Base-by-base conservation (phyloP, 441 rosid genomes). In the Eutrema salsugineum region DNA sequence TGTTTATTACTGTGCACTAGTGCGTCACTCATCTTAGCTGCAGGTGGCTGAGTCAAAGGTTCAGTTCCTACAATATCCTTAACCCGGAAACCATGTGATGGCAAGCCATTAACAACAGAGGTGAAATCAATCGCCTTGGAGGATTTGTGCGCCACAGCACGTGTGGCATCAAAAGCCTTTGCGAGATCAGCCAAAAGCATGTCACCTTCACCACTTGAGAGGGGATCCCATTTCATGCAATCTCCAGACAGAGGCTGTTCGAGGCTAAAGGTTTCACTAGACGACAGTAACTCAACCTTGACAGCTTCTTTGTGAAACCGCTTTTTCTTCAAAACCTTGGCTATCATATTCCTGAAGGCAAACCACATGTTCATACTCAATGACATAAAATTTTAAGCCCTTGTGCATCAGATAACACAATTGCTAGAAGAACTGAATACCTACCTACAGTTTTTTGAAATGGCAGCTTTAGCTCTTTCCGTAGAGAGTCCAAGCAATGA, bases 201-300 rank as follows among this genome's bases (percentile, higher is more conserved):
- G 81, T 94, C 98, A 58, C 96, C 98, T 64, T 86, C 91, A 28
- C 96, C 96, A 27, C 90, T 89, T 12, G 96, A 89, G 53, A 91
- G 80, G 6, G 91, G 95, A 78, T 95, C 99, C 95, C 97, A 93
- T 57, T 82, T 88, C 75, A 83, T 82, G 84, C 84, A 81, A 79
- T 87, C 87, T 22, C 58, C 76, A 63, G 87, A 81, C 68, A 77
- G 72, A 60, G 83, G 77, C 54, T 78, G 71, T 28, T 76, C 76
- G 22, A 83, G 55, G 62, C 81, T 84, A 38, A 60, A 70, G 14
- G 69, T 71, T 71, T 72, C 83, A 63, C 58, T 72, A 30, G 84
- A 69, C 60, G 89, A 72, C 72, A 80, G 68, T 49, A 68, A 60
- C 60, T 95, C 98, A 64, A 86, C 84, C 76, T 82, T 88, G 11